Percentiles rank a stretch among this genome's conserved stretches.
Evolutionary conservation across 768 basidiomycete genomes (phyloP).

Genomic region (Agrocybe pediades): DNA sequence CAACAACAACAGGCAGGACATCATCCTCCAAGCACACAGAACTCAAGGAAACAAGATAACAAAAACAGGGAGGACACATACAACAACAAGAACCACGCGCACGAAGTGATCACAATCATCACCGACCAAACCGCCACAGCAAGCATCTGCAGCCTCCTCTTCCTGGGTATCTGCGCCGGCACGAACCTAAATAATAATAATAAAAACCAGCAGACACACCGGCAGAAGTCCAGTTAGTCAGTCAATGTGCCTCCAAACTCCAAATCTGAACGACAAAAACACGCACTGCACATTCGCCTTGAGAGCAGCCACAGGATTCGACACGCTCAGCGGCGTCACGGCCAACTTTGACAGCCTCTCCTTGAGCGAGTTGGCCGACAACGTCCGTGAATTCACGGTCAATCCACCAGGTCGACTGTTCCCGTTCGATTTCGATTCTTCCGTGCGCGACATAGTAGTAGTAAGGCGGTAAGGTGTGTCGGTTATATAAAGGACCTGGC

Average conservation of each 20-base stretch:
- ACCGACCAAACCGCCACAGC: constrained; percentile 88
- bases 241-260: not conserved
- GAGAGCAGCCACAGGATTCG: constrained; percentile 60
- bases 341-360: constrained; percentile 63
- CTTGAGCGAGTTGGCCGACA: constrained; percentile 65
- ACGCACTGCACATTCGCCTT: constrained; percentile 78
- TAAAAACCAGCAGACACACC: not conserved
- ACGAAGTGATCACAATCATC: constrained; percentile 67
- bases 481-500: too few species aligned
- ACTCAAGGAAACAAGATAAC: not conserved
- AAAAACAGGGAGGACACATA: constrained; percentile 36
- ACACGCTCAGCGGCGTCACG: constrained; percentile 49
- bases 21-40: not conserved
- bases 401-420: constrained; percentile 8
- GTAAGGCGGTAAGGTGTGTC: not conserved
- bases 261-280: not conserved
- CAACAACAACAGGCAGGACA: not conserved
- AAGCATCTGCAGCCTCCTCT: constrained; percentile 85
- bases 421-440: constrained; percentile 9
- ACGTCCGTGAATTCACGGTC: constrained; percentile 30
- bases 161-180: constrained; percentile 82
- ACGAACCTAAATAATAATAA: constrained; percentile 59
- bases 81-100: constrained; percentile 81
- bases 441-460: constrained; percentile 12
- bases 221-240: not conserved